A percentile compares a stretch with the other conserved stretches of the same genome.
Evolutionary conservation across 2,329 filamentous ascomycete genomes (phyloP).

Genomic region (Fonsecaea pugnacius): DNA sequence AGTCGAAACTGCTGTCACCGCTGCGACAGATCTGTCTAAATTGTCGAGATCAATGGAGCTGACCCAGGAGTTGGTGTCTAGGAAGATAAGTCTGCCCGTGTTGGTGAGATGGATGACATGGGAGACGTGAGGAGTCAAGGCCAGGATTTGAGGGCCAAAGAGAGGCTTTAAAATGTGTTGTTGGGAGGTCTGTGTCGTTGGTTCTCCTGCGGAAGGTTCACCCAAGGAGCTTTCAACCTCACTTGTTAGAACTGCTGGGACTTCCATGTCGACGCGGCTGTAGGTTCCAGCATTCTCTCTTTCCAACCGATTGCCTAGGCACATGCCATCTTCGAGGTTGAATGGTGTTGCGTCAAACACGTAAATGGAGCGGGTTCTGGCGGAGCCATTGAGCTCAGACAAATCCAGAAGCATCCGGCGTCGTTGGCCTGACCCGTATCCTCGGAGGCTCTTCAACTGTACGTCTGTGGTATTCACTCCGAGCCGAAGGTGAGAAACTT

Average conservation of each 20-base stretch:
- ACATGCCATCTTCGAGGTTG: background rate
- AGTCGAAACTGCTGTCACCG: background rate
- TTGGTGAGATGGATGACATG: conserved; percentile 1
- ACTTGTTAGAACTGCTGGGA: background rate
- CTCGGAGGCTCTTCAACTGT: background rate
- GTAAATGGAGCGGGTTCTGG: conserved; percentile 2
- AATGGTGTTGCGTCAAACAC: background rate
- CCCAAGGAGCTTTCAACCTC: background rate
- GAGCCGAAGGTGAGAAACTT: background rate
- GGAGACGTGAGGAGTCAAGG: background rate
- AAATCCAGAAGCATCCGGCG: background rate
- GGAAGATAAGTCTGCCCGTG: background rate
- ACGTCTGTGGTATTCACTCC: background rate
- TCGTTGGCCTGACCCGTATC: background rate
- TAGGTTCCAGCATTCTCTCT: background rate
- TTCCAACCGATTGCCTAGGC: background rate
- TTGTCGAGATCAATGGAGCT: background rate
- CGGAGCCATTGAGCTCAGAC: conserved; percentile 4
- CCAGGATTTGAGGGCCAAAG: background rate
- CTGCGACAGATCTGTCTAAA: background rate
- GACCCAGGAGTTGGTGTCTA: conserved; percentile 5
- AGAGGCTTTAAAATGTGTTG: background rate
- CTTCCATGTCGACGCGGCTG: background rate
- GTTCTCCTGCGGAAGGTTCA: background rate
- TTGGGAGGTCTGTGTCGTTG: background rate